A percentile compares a stretch with the other conserved stretches of the same genome.
Conservation (phyloP, 2,329 filamentous ascomycete species). For the Simplicillium aogashimaense region DNA sequence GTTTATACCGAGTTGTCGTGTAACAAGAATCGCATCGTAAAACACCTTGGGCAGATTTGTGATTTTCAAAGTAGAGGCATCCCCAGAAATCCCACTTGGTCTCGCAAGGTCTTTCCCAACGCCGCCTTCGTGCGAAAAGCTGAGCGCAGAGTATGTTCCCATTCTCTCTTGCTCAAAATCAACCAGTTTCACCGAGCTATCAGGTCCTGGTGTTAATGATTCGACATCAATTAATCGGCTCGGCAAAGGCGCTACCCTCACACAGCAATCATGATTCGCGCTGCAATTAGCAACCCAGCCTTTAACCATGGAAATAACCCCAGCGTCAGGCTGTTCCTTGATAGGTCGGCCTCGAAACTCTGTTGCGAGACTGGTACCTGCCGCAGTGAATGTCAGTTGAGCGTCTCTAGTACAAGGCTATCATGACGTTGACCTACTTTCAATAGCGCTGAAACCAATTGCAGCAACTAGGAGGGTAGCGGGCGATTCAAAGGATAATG, state of each 20-base stretch:
- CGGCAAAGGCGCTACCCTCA: not conserved
- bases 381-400: too few relatives aligned
- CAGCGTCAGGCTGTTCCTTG: too few relatives aligned
- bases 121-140: not conserved
- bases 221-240: not conserved
- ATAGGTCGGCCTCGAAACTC: too few relatives aligned
- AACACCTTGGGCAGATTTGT: conserved; percentile 2
- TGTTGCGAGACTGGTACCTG: too few relatives aligned
- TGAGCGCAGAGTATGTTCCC: not conserved
- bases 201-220: not conserved
- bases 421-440: too few relatives aligned
- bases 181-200: not conserved
- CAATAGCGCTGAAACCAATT: not conserved
- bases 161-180: not conserved
- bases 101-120: not conserved
- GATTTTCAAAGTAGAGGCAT: not conserved
- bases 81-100: too few relatives aligned
- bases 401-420: too few relatives aligned
- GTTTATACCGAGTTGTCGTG: conserved; percentile 1
- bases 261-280: too few relatives aligned
- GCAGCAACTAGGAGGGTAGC: not conserved
- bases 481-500: too few relatives aligned
- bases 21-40: conserved; percentile 3
- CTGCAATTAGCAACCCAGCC: too few relatives aligned
- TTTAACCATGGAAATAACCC: too few relatives aligned